Evolutionary conservation across 2,329 filamentous ascomycete species (phyloP).

Genomic region (Alternaria sp.): DNA sequence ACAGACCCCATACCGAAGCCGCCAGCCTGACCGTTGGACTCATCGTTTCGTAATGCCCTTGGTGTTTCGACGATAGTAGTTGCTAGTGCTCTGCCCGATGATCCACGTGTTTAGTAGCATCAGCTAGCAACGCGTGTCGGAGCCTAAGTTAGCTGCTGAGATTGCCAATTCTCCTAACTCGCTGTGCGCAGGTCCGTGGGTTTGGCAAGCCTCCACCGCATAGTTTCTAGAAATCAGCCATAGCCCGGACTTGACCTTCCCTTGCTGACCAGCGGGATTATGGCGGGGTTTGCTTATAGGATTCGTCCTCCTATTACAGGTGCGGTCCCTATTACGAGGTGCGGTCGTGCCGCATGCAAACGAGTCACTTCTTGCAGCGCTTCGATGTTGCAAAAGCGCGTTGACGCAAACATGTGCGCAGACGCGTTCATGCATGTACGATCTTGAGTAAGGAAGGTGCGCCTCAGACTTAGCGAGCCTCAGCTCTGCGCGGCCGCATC

Average conservation of each 20-base stretch:
- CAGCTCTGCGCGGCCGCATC: slow-evolving; percentile 22
- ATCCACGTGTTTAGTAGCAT: slow-evolving; percentile 16
- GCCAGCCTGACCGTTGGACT: slow-evolving; percentile 20
- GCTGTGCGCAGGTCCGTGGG: slow-evolving; percentile 14
- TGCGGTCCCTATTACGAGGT: neutral
- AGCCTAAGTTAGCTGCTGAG: slow-evolving; percentile 20
- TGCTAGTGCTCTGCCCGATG: slow-evolving; percentile 11
- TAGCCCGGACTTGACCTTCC: slow-evolving; percentile 26
- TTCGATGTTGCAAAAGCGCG: slow-evolving; percentile 28
- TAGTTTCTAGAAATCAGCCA: slow-evolving; percentile 33
- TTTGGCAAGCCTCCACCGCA: slow-evolving; percentile 20
- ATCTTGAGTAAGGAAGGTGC: slow-evolving; percentile 27
- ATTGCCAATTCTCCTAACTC: slow-evolving; percentile 29
- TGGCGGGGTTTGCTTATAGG: slow-evolving; percentile 41
- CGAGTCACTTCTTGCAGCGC: slow-evolving; percentile 24
- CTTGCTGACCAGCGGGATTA: slow-evolving; percentile 34
- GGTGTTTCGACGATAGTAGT: slow-evolving; percentile 14
- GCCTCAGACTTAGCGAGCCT: slow-evolving; percentile 12
- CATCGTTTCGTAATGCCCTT: slow-evolving; percentile 22
- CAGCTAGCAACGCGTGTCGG: slow-evolving; percentile 16
- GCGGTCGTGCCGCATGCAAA: slow-evolving; percentile 34
- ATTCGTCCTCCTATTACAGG: slow-evolving; percentile 25
- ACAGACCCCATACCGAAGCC: slow-evolving; percentile 28
- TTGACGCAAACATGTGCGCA: slow-evolving; percentile 27
- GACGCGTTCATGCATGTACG: slow-evolving; percentile 17